These are phyloP conservation scores for Pseudogymnoascus destructans DNA, from an alignment of 2,329 filamentous ascomycete genomes.

Conservation along the genomic window DNA sequence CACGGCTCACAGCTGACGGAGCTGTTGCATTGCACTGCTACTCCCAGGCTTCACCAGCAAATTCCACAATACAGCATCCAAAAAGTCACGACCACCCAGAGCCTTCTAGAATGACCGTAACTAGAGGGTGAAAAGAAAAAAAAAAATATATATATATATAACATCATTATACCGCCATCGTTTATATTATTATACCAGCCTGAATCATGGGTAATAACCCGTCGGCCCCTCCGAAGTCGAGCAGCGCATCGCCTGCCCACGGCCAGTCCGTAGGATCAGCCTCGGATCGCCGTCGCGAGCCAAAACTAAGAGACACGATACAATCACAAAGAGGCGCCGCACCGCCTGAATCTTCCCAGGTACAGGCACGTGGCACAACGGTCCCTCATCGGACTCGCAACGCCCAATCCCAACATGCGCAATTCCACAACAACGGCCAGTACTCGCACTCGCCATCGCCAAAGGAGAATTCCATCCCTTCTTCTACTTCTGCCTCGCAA, in stretches of 20 bases:
- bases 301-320: constrained; percentile 41
- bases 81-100: background rate
- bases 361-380: constrained; percentile 35
- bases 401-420: constrained; percentile 13
- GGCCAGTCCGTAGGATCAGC: constrained; percentile 18
- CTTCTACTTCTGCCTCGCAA: background rate
- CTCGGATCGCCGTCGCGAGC: constrained; percentile 27
- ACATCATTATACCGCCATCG: background rate
- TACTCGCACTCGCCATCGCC: constrained; percentile 5
- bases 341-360: constrained; percentile 48
- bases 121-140: constrained; percentile 2
- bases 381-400: constrained; percentile 9
- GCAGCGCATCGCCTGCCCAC: constrained; percentile 20
- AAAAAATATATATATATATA: background rate
- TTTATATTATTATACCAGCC: background rate
- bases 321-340: constrained; percentile 43
- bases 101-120: constrained; percentile 7
- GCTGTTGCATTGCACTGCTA: background rate
- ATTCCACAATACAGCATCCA: background rate
- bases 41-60: background rate
- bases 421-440: constrained; percentile 11
- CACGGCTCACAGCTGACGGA: background rate
- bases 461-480: background rate
- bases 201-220: constrained; percentile 34
- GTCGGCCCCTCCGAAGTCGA: constrained; percentile 20